Evolutionary conservation across 768 basidiomycete genomes (phyloP).

Genomic region (Boletus reticulatus): DNA sequence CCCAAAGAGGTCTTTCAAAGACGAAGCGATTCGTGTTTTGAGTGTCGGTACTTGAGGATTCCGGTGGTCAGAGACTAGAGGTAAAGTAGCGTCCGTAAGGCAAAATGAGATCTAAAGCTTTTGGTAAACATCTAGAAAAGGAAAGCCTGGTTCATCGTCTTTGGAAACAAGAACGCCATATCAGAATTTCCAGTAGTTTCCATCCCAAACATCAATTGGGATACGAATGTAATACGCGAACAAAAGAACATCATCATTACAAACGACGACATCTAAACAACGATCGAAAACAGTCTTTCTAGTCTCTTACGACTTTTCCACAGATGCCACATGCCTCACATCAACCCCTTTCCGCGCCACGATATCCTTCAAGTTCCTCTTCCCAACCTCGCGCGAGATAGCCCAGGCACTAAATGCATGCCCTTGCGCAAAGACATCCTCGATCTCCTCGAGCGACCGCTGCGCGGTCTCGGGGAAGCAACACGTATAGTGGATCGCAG

Average conservation of each 20-base stretch:
- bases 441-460: conserved; percentile 74
- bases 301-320: neutral
- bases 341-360: conserved; percentile 16
- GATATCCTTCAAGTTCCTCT: conserved; percentile 57
- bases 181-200: too few species aligned
- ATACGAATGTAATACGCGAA: neutral
- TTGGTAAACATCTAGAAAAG: conserved; percentile 20
- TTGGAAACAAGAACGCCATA: too few species aligned
- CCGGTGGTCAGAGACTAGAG: neutral
- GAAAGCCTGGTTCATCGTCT: neutral
- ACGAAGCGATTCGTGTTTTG: neutral
- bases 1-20: neutral
- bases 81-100: neutral
- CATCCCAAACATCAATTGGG: too few species aligned
- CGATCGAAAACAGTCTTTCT: too few species aligned
- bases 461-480: conserved; percentile 80
- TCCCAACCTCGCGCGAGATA: conserved; percentile 58
- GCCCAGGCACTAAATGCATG: conserved; percentile 73
- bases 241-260: neutral
- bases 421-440: conserved; percentile 71
- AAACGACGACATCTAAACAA: too few species aligned
- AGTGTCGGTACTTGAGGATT: neutral
- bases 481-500: conserved; percentile 70
- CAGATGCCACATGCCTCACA: conserved; percentile 4
- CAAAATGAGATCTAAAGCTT: conserved; percentile 17